Percentiles rank a stretch among this genome's conserved stretches.
Evolutionary conservation across 768 basidiomycete genomes (phyloP).

Genomic region (Lepiota brunneoincarnata): DNA sequence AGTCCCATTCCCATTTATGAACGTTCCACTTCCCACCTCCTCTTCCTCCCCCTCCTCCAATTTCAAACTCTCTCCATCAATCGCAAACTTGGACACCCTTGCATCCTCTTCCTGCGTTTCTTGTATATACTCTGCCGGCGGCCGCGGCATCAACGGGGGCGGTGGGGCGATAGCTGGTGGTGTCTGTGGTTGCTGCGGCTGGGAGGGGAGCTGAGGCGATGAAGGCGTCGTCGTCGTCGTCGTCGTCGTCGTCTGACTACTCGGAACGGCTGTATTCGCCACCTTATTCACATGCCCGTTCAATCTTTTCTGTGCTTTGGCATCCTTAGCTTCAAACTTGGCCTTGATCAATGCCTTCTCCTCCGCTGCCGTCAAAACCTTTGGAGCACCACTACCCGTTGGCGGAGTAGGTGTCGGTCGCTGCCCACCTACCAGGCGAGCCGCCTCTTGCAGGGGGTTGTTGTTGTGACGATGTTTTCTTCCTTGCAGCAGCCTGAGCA

Average conservation of each 20-base stretch:
- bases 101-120: conserved; percentile 78
- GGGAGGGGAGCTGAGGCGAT: conserved; percentile 3
- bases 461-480: conserved; percentile 19
- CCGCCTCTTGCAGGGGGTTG: conserved; percentile 5
- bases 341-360: conserved; percentile 74
- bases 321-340: conserved; percentile 59
- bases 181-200: conserved; percentile 15
- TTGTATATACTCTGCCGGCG: conserved; percentile 76
- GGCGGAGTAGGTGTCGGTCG: conserved; percentile 15
- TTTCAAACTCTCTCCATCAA: conserved; percentile 27
- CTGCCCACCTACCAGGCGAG: neutral
- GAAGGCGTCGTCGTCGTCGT: neutral
- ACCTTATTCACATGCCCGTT: neutral
- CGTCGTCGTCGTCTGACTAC: neutral
- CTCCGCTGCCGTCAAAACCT: conserved; percentile 64
- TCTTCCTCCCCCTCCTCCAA: conserved; percentile 14
- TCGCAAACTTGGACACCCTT: conserved; percentile 43
- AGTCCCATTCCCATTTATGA: conserved; percentile 9
- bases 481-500: conserved; percentile 20
- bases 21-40: neutral
- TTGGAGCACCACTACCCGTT: conserved; percentile 17
- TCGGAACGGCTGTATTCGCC: neutral
- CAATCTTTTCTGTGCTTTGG: conserved; percentile 7
- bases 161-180: conserved; percentile 35
- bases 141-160: conserved; percentile 73